A percentile compares a stretch with the other conserved stretches of the same genome.
phyloP scores from a whole-genome alignment of 108 stramenopile species.

The Stephanodiscus triporus region DNA sequence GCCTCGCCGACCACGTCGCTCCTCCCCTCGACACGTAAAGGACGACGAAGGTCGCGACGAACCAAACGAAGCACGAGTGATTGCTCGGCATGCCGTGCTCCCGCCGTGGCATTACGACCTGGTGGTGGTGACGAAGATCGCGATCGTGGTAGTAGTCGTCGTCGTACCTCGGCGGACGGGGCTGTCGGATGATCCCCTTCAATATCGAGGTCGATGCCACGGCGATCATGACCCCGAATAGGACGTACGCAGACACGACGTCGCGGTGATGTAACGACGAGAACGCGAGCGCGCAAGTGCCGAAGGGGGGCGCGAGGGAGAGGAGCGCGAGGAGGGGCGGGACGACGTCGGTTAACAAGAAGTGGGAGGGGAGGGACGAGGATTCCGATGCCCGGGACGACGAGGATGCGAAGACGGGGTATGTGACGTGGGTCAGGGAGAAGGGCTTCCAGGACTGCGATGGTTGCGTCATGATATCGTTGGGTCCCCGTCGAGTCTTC shows the following conservation, averaged over 20 bases:
- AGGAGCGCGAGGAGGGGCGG: conserved; percentile 28
- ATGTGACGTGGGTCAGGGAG: conserved; percentile 43
- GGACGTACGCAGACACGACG: conserved; percentile 34
- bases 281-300: conserved; percentile 20
- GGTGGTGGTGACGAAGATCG: no score
- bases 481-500: no score
- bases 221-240: conserved; percentile 15
- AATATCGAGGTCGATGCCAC: conserved; percentile 6
- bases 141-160: conserved; percentile 9
- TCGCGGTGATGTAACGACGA: conserved; percentile 32
- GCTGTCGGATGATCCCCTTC: conserved; percentile 21
- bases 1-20: not conserved
- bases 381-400: not conserved
- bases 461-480: not conserved
- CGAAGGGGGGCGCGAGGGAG: conserved; percentile 39
- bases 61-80: conserved; percentile 51
- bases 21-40: conserved; percentile 32
- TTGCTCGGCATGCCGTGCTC: conserved; percentile 61
- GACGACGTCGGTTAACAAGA: not conserved
- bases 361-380: no score
- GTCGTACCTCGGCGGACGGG: conserved; percentile 30
- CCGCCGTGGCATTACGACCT: no score
- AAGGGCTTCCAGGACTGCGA: conserved; percentile 21
- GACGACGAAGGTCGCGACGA: conserved; percentile 36
- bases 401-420: conserved; percentile 10